A percentile compares a stretch with the other conserved stretches of the same genome.
phyloP scores from a whole-genome alignment of 345 rosid genomes.

The Crucihimalaya himalaica region DNA sequence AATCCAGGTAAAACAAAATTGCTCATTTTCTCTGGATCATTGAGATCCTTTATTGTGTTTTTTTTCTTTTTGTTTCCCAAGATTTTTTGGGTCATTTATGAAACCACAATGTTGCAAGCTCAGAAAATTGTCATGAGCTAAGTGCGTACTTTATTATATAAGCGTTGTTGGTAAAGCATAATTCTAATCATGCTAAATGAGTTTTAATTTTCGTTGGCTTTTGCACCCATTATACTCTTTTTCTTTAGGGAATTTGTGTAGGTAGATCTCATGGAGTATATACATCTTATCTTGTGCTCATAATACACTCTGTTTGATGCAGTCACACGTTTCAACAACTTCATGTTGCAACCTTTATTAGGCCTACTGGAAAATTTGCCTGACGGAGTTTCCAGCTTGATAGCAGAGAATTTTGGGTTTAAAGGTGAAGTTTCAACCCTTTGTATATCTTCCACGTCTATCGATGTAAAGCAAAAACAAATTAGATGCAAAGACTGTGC shows the following conservation, averaged over 20 bases:
- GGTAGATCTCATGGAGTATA: neutral
- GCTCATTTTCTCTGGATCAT: neutral
- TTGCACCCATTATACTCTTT: neutral
- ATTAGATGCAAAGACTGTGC: neutral
- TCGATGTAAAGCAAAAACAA: neutral
- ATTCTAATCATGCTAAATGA: neutral
- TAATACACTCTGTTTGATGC: conserved; percentile 30
- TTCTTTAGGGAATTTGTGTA: neutral
- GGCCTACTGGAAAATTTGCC: conserved; percentile 48
- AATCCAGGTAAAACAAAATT: conserved; percentile 55
- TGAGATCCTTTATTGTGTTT: neutral
- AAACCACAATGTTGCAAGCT: neutral
- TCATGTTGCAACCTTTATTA: conserved; percentile 46
- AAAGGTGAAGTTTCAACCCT: conserved; percentile 37
- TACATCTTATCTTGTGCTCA: neutral
- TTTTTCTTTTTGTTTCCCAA: no score
- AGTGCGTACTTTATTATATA: neutral
- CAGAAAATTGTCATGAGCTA: neutral
- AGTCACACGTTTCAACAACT: conserved; percentile 49
- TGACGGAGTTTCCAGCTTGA: conserved; percentile 37
- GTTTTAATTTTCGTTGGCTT: neutral
- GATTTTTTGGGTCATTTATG: neutral
- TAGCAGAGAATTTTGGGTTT: conserved; percentile 42
- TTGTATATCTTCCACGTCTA: conserved; percentile 16
- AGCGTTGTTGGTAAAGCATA: neutral